A percentile compares a stretch with the other conserved stretches of the same genome.
phyloP scores from a whole-genome alignment of 441 rosid genomes.

The Populus hybrid region DNA sequence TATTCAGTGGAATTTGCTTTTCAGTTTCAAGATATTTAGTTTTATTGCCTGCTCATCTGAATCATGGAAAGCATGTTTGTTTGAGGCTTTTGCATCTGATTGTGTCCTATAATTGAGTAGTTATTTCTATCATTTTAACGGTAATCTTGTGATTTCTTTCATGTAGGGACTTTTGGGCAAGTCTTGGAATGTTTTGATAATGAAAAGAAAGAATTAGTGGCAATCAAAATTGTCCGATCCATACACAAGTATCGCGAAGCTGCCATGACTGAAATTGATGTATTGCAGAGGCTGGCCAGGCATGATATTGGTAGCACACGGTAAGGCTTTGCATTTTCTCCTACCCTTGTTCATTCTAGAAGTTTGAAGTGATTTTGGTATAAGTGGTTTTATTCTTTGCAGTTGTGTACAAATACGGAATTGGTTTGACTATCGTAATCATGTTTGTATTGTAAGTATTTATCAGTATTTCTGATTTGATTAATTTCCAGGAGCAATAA shows the following conservation, averaged over 20 bases:
- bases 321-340: constrained; percentile 44
- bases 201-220: constrained; percentile 72
- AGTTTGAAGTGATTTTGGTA: no score
- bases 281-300: constrained; percentile 76
- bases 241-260: constrained; percentile 86
- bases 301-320: constrained; percentile 68
- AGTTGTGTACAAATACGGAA: no score
- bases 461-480: constrained; percentile 50
- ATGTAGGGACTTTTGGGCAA: constrained; percentile 85
- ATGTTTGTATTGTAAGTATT: constrained; percentile 22
- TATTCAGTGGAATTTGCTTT: neutral
- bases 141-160: constrained; percentile 14
- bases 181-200: constrained; percentile 84
- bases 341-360: no score
- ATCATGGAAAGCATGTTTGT: neutral
- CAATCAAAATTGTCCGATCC: constrained; percentile 81
- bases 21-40: neutral
- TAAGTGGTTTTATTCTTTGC: no score
- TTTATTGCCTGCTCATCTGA: neutral
- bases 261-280: constrained; percentile 89
- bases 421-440: no score
- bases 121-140: neutral
- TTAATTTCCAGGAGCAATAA: constrained; percentile 43
- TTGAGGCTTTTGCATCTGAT: neutral
- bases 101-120: neutral